These are phyloP conservation scores for Globisporangium radiosum DNA, from an alignment of 352 stramenopile genomes.

Conservation along the genomic window DNA sequence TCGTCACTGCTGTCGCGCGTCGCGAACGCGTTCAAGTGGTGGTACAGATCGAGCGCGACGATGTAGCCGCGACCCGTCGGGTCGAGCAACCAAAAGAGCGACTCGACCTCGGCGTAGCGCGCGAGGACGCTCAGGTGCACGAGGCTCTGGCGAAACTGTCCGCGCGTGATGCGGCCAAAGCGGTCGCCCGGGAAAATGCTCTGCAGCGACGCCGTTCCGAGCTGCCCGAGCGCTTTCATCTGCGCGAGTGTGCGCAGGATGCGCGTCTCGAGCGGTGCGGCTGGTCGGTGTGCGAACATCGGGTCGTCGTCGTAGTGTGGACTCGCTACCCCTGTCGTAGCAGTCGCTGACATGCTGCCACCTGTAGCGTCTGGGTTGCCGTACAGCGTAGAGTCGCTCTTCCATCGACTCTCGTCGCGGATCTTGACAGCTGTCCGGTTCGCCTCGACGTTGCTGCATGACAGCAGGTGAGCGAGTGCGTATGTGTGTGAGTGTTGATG, in stretches of 20 bases:
- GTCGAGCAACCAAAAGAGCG: constrained; percentile 71
- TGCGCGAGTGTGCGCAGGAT: constrained; percentile 60
- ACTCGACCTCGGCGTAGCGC: constrained; percentile 62
- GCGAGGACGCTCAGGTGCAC: constrained; percentile 54
- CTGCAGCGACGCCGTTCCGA: constrained; percentile 39
- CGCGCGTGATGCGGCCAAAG: constrained; percentile 60
- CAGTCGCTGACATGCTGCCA: constrained; percentile 11
- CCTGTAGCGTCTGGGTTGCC: constrained; percentile 10
- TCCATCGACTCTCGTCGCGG: constrained; percentile 54
- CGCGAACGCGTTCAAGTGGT: constrained; percentile 42
- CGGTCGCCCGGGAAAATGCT: constrained; percentile 65
- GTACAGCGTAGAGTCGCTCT: constrained; percentile 34
- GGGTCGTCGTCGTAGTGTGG: constrained; percentile 15
- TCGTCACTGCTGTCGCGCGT: neutral
- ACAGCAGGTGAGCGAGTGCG: neutral
- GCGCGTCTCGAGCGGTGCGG: constrained; percentile 33
- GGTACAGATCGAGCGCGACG: constrained; percentile 48
- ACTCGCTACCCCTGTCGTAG: constrained; percentile 5
- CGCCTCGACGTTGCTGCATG: constrained; percentile 46
- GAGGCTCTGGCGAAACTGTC: constrained; percentile 68
- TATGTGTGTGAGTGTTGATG: neutral
- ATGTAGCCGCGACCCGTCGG: constrained; percentile 58
- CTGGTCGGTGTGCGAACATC: constrained; percentile 22
- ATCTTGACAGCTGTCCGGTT: constrained; percentile 63
- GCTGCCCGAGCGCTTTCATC: constrained; percentile 53